These are phyloP conservation scores for Calonectria henricotiae DNA, from an alignment of 2,329 filamentous ascomycete genomes.

Conservation along the genomic window DNA sequence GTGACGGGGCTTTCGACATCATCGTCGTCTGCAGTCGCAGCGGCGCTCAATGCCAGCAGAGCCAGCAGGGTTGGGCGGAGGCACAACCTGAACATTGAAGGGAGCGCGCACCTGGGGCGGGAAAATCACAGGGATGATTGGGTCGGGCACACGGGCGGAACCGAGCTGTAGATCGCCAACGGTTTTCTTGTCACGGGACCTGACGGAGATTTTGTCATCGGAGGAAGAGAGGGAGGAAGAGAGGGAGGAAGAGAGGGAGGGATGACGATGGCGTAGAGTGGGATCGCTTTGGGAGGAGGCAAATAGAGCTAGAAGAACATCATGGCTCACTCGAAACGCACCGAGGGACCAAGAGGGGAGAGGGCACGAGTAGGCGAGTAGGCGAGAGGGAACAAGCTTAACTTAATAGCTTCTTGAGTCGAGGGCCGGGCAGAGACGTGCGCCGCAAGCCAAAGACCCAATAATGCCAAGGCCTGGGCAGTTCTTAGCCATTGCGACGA, in stretches of 20 bases:
- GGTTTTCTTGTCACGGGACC: constrained; percentile 23
- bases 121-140: constrained; percentile 35
- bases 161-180: constrained; percentile 17
- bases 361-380: constrained; percentile 3
- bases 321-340: not conserved
- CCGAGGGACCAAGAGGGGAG: not conserved
- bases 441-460: constrained; percentile 21
- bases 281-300: not conserved
- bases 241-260: not conserved
- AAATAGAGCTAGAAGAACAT: not conserved
- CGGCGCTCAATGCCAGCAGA: constrained; percentile 50
- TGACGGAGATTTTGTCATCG: constrained; percentile 16
- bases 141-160: constrained; percentile 4
- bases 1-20: constrained; percentile 53
- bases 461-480: constrained; percentile 50
- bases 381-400: constrained; percentile 22
- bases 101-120: constrained; percentile 8
- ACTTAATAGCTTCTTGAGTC: constrained; percentile 21
- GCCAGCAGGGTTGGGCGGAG: constrained; percentile 46
- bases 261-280: not conserved
- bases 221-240: not conserved
- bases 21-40: constrained; percentile 44
- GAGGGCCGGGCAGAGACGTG: constrained; percentile 14
- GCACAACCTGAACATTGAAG: constrained; percentile 37
- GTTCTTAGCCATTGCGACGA: constrained; percentile 9